Conservation (phyloP, 805 yeast genomes). For the Saccharomyces paradoxus region DNA sequence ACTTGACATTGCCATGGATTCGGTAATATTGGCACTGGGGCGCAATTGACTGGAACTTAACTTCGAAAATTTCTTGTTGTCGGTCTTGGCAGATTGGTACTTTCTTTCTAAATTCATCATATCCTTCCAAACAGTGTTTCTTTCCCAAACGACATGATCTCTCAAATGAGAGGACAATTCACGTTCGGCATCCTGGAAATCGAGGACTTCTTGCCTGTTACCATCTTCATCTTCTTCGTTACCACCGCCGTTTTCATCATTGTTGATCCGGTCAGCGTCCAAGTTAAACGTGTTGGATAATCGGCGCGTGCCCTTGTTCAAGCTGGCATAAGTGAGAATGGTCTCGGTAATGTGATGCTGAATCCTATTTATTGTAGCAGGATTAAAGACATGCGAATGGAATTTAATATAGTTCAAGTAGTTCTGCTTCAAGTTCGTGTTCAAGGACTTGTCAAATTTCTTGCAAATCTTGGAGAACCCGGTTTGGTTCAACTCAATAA, state of each 20-base stretch:
- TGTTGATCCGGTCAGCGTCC: background rate
- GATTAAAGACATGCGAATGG: slow-evolving; percentile 48
- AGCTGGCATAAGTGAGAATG: slow-evolving; percentile 46
- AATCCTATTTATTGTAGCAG: slow-evolving; percentile 39
- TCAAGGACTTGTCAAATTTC: slow-evolving; percentile 81
- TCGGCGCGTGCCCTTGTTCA: slow-evolving; percentile 22
- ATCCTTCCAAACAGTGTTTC: slow-evolving; percentile 97
- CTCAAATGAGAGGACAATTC: slow-evolving; percentile 54
- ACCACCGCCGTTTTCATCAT: background rate
- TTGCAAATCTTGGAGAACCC: slow-evolving; percentile 87
- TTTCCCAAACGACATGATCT: slow-evolving; percentile 94
- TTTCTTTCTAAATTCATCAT: slow-evolving; percentile 86
- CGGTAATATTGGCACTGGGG: background rate
- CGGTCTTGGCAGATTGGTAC: slow-evolving; percentile 61
- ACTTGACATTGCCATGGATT: background rate
- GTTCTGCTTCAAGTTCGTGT: slow-evolving; percentile 48
- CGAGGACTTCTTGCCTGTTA: slow-evolving; percentile 12
- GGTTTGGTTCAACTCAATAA: slow-evolving; percentile 71
- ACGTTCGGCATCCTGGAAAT: slow-evolving; percentile 34
- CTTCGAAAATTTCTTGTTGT: slow-evolving; percentile 12
- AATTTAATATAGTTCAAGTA: slow-evolving; percentile 45
- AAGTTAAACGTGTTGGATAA: slow-evolving; percentile 1
- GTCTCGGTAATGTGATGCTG: slow-evolving; percentile 47
- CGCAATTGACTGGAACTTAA: background rate
- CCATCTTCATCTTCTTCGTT: slow-evolving; percentile 4